Evolutionary conservation across 495 filamentous ascomycete species (phyloP), one percentile per base, ranked within the genome.

Genomic region (Poronia punctata): DNA sequence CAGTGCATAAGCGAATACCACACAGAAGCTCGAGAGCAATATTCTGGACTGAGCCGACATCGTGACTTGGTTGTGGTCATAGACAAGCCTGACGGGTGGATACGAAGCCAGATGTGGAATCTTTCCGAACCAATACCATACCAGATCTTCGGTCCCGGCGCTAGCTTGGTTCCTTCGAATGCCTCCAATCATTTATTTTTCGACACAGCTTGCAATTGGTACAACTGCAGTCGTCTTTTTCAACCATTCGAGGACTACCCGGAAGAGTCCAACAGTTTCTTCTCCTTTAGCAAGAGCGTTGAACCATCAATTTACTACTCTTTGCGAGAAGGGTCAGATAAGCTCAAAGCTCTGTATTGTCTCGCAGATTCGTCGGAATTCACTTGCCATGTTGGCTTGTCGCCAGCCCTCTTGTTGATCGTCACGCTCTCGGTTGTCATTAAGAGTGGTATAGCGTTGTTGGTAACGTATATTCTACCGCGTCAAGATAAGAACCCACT

Each of bases 391-490:
- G 28, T 57, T 22, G 48, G 23, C 1, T 18, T 47, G 3, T 51
- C 44, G 14, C 64, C 64, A 18, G 59, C 44, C 22, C 36, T 71
- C 9, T 50, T 60, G 19, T 60, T 64, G 23, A 49, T 40, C 16
- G 33, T 62, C 17, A 48, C 50, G 1, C 42, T 70, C n/a, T 52
- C 59, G 17, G 36, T 63, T 7, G 39, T 66, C 1, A 57, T 67
- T n/a, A 65, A 67, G 29, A 40, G 53, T 8, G 55, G 51, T 23
- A 67, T 62, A 12, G 35, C 53, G 23, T 23, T 59, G 17, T 63
- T 70, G 28, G 45, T 50, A 5, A 48, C 55, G 2, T 26, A 51
- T 5, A 53, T 71, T 27, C 41, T 61, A 3, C 46, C 16, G 25
- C 54, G 19, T 42, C 45, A 12, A 9, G 48, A 38, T 32, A 41